These are phyloP conservation scores for Jaltomata sinuosa DNA, from an alignment of 257 asterid species.

Conservation along the genomic window DNA sequence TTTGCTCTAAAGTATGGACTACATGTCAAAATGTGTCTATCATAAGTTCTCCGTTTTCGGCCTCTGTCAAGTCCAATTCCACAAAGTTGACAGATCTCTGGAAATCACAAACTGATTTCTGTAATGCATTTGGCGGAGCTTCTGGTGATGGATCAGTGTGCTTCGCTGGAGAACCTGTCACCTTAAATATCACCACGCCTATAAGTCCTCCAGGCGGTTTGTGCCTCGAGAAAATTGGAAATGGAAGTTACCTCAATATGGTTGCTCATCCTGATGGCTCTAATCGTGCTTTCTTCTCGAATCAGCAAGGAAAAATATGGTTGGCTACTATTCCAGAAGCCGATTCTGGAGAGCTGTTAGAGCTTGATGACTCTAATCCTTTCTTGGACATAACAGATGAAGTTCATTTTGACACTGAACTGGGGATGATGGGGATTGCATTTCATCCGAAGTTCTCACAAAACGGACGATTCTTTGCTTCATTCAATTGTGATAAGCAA, in stretches of 20 bases:
- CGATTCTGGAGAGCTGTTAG: constrained; percentile 51
- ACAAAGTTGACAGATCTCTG: constrained; percentile 53
- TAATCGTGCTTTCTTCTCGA: constrained; percentile 67
- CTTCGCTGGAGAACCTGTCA: constrained; percentile 49
- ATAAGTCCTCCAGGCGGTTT: constrained; percentile 52
- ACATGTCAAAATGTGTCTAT: constrained; percentile 62
- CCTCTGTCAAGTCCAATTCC: constrained; percentile 31
- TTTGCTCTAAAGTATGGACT: constrained; percentile 68
- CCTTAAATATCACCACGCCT: constrained; percentile 23
- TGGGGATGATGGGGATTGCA: constrained; percentile 80
- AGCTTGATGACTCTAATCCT: constrained; percentile 43
- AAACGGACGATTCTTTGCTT: constrained; percentile 73
- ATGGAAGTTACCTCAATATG: constrained; percentile 68
- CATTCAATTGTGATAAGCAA: constrained; percentile 81
- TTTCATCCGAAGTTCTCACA: constrained; percentile 58
- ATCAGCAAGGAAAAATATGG: constrained; percentile 80
- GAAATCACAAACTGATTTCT: constrained; percentile 64
- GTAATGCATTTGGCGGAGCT: constrained; percentile 56
- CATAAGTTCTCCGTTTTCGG: constrained; percentile 52
- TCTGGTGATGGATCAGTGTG: constrained; percentile 44
- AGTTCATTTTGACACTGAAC: constrained; percentile 61
- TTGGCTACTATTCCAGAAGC: constrained; percentile 56
- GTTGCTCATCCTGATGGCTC: constrained; percentile 88
- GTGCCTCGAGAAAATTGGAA: constrained; percentile 82
- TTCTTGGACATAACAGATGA: constrained; percentile 72